These are phyloP conservation scores for Corinectria fuckeliana DNA, from an alignment of 2,329 filamentous ascomycete species.

Conservation along the genomic window DNA sequence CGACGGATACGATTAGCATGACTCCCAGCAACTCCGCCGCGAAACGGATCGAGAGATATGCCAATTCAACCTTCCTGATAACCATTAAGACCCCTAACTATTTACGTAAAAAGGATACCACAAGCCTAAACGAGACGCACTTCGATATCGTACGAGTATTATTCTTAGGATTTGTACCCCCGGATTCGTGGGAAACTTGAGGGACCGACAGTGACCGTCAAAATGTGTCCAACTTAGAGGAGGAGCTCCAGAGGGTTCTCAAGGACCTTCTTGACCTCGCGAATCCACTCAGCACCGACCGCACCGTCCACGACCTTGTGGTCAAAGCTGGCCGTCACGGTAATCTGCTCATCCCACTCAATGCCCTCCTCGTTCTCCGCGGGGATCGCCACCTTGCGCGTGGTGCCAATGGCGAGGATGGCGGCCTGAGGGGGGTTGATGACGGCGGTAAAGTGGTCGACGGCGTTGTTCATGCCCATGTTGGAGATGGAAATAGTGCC, in stretches of 20 bases:
- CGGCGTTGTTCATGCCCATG: conserved; percentile 99
- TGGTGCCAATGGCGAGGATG: conserved; percentile 93
- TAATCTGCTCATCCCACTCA: conserved; percentile 97
- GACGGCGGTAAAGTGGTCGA: conserved; percentile 96
- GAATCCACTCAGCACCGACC: conserved; percentile 95
- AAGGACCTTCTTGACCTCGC: conserved; percentile 94
- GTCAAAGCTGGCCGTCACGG: conserved; percentile 94
- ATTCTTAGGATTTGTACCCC: conserved; percentile 20
- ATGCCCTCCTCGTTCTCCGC: conserved; percentile 86
- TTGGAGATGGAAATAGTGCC: conserved; percentile 99
- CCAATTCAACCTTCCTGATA: conserved; percentile 21
- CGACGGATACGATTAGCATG: conserved; percentile 12
- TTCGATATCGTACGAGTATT: conserved; percentile 24
- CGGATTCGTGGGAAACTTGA: conserved; percentile 1
- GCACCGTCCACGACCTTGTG: conserved; percentile 99
- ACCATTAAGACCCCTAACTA: conserved; percentile 25
- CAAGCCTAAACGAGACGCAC: conserved; percentile 18
- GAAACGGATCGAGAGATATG: conserved; percentile 5
- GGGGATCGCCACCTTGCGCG: conserved; percentile 93
- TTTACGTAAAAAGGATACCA: conserved; percentile 24
- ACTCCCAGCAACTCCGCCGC: conserved; percentile 14
- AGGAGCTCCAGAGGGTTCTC: conserved; percentile 97
- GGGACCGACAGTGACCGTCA: conserved; percentile 13
- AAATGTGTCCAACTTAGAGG: conserved; percentile 64
- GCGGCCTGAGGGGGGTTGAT: conserved; percentile 98